phyloP scores from a whole-genome alignment of 1,284 basidiomycete species.

The Trametes pubescens region DNA sequence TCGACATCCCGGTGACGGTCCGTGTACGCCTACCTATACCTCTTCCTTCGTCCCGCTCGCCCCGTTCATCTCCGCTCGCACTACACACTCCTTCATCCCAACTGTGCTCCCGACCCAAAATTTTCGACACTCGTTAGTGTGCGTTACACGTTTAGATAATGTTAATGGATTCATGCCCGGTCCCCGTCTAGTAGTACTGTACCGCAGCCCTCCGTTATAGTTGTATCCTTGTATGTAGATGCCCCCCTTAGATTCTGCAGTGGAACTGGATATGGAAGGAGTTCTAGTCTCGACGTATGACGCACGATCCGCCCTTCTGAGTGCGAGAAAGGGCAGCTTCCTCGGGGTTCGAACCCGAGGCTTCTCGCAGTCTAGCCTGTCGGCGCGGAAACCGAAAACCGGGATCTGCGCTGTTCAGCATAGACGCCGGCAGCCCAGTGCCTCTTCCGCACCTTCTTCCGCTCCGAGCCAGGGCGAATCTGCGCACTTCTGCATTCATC shows the following conservation, averaged over 20 bases:
- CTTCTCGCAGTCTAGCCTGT: not conserved
- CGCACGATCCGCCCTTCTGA: not conserved
- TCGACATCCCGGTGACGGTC: slow-evolving; percentile 33
- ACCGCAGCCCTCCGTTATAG: slow-evolving; percentile 17
- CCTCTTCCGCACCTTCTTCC: too few species aligned
- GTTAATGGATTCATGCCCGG: slow-evolving; percentile 13
- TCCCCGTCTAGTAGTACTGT: slow-evolving; percentile 18
- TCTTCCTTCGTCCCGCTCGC: slow-evolving; percentile 8
- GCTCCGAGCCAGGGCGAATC: not conserved
- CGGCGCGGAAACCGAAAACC: too few species aligned
- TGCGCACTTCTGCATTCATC: slow-evolving; percentile 4
- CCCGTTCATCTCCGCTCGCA: slow-evolving; percentile 15
- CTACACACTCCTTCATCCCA: slow-evolving; percentile 23
- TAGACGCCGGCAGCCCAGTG: slow-evolving; percentile 1
- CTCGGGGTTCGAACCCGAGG: not conserved
- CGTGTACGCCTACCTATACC: not conserved
- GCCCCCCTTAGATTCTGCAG: slow-evolving; percentile 10
- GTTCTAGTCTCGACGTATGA: too few species aligned
- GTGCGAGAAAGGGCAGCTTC: slow-evolving; percentile 12
- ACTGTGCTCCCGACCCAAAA: slow-evolving; percentile 15
- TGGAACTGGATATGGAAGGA: slow-evolving; percentile 10
- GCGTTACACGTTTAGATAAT: slow-evolving; percentile 24
- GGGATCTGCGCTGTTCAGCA: not conserved
- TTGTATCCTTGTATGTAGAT: slow-evolving; percentile 23
- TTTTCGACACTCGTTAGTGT: slow-evolving; percentile 14